Percentiles rank a stretch among this genome's conserved stretches.
phyloP scores from a whole-genome alignment of 257 asterid genomes.

The Striga asiatica region DNA sequence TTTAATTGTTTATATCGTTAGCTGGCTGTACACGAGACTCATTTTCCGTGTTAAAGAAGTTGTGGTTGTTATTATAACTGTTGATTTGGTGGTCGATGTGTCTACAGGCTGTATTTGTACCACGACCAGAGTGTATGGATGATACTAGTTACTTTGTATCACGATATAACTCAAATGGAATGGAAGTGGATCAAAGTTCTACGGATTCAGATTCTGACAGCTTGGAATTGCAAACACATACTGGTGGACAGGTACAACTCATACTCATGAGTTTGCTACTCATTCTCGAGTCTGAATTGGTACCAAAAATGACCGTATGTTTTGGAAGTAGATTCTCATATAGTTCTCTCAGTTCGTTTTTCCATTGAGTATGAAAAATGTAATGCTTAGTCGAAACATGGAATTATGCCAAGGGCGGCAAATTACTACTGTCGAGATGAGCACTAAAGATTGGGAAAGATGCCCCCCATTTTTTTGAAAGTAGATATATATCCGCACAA shows the following conservation, averaged over 20 bases:
- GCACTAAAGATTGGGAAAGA: too few species aligned
- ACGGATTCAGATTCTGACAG: slow-evolving; percentile 48
- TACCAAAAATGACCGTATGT: too few species aligned
- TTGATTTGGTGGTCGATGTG: too few species aligned
- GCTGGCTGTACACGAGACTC: slow-evolving; percentile 2
- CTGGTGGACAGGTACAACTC: slow-evolving; percentile 44
- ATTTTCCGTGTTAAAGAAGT: not conserved
- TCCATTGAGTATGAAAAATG: too few species aligned
- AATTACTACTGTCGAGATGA: too few species aligned
- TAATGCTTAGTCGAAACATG: too few species aligned
- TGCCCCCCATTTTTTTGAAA: too few species aligned
- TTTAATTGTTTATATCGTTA: not conserved
- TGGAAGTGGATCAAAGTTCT: slow-evolving; percentile 39
- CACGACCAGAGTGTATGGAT: slow-evolving; percentile 70
- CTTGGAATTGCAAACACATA: slow-evolving; percentile 42
- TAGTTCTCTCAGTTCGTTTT: too few species aligned
- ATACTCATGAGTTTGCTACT: too few species aligned
- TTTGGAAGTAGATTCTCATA: not conserved
- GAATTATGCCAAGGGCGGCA: too few species aligned
- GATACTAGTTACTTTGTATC: slow-evolving; percentile 90
- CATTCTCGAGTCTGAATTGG: too few species aligned
- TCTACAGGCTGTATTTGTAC: slow-evolving; percentile 83
- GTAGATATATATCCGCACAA: too few species aligned
- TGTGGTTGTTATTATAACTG: slow-evolving; percentile 4
- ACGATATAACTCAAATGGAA: slow-evolving; percentile 49